Percentiles rank a stretch among this genome's conserved stretches.
phyloP scores from a whole-genome alignment of 1,284 basidiomycete species.

The Cutaneotrichosporon arboriforme region DNA sequence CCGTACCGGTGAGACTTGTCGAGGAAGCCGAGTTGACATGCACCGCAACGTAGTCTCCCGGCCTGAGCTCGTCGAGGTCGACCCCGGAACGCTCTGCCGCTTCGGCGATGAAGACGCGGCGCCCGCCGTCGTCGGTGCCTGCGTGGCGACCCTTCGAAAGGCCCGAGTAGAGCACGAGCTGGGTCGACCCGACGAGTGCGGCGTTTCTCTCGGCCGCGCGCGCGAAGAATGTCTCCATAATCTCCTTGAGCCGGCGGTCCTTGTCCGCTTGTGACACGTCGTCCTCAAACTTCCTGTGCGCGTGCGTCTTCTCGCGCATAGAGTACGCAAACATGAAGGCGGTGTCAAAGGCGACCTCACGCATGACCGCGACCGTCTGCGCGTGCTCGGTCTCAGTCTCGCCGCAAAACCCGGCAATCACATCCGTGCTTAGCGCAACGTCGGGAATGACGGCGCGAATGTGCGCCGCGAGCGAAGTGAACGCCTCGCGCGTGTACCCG shows the following conservation, averaged over 20 bases:
- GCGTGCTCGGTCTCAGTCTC: constrained; percentile 4
- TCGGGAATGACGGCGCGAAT: constrained; percentile 3
- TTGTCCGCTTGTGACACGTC: constrained; percentile 2
- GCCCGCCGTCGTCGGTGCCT: constrained; percentile 4
- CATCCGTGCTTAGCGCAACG: constrained; percentile 2
- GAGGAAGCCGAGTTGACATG: neutral
- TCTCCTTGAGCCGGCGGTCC: constrained; percentile 3
- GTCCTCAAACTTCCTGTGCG: constrained; percentile 4
- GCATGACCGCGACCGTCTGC: constrained; percentile 4
- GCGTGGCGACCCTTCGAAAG: constrained; percentile 1
- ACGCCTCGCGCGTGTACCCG: constrained; percentile 5
- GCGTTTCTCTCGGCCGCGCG: constrained; percentile 2
- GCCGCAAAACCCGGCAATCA: constrained; percentile 5
- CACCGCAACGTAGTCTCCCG: constrained; percentile 3
- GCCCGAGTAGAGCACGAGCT: constrained; percentile 1
- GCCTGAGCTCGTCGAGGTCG: neutral
- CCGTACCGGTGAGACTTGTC: constrained; percentile 2
- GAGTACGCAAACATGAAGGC: constrained; percentile 8
- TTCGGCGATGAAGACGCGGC: constrained; percentile 2
- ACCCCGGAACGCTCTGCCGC: neutral
- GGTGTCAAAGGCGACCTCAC: constrained; percentile 1
- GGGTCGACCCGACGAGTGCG: neutral
- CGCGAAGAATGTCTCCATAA: neutral
- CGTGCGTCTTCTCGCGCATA: constrained; percentile 7
- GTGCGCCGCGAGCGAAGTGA: neutral